Evolutionary conservation across 805 yeast genomes (phyloP).

Genomic region (Maudiozyma turicensis): DNA sequence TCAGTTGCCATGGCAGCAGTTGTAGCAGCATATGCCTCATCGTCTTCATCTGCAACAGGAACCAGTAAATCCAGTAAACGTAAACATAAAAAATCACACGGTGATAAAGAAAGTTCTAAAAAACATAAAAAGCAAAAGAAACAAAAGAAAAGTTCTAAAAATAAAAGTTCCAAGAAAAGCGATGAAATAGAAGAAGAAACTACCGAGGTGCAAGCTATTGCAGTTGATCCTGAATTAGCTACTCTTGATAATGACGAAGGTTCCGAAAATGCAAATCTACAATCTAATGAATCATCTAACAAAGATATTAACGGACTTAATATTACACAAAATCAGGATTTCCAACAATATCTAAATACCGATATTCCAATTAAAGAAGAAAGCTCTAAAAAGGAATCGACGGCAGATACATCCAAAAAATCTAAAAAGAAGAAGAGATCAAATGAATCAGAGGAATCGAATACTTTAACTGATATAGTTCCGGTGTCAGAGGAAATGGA

Average conservation of each 20-base stretch:
- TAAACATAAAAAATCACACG: constrained; percentile 7
- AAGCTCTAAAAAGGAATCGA: constrained; percentile 2
- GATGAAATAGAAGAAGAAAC: constrained; percentile 5
- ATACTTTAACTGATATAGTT: no score
- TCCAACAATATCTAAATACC: constrained; percentile 28
- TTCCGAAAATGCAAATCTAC: constrained; percentile 6
- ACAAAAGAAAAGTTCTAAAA: constrained; percentile 1
- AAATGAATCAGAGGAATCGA: neutral
- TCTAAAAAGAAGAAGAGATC: neutral
- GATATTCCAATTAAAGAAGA: constrained; percentile 18
- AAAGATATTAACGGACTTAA: constrained; percentile 29
- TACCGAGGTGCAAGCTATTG: constrained; percentile 12
- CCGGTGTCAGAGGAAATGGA: no score
- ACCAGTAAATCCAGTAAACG: constrained; percentile 6
- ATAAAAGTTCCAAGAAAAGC: neutral
- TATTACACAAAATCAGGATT: constrained; percentile 39
- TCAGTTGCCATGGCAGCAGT: constrained; percentile 28
- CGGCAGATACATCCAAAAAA: neutral
- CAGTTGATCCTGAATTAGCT: constrained; percentile 52
- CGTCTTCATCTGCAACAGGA: neutral
- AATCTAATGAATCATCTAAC: constrained; percentile 25
- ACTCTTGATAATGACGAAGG: constrained; percentile 33
- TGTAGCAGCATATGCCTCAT: constrained; percentile 25
- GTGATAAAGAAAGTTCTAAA: constrained; percentile 9
- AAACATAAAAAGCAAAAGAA: constrained; percentile 13